A percentile compares a stretch with the other conserved stretches of the same genome.
phyloP scores from a whole-genome alignment of 257 asterid genomes.

The Echites panduratus region DNA sequence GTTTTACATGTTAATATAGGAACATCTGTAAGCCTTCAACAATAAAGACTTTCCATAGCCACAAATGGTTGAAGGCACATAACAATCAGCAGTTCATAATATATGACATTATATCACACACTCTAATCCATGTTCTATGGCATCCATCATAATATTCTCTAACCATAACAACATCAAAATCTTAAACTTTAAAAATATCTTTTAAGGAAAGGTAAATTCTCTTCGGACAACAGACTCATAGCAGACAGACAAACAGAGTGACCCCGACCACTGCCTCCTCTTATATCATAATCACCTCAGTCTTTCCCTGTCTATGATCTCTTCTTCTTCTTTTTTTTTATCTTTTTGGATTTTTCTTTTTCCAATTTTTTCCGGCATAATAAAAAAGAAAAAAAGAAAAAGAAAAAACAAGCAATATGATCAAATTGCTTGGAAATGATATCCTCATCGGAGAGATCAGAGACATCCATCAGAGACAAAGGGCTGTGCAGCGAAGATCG shows the following conservation, averaged over 20 bases:
- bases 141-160: constrained; percentile 16
- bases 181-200: constrained; percentile 12
- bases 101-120: constrained; percentile 18
- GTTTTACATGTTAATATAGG: constrained; percentile 18
- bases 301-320: constrained; percentile 12
- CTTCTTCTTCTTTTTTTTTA: not conserved
- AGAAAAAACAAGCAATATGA: constrained; percentile 21
- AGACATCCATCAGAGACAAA: constrained; percentile 35
- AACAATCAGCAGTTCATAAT: constrained; percentile 16
- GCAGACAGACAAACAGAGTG: constrained; percentile 14
- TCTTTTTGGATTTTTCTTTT: not conserved
- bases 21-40: constrained; percentile 9
- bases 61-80: constrained; percentile 16
- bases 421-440: constrained; percentile 17
- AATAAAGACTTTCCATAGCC: constrained; percentile 10
- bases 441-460: constrained; percentile 15
- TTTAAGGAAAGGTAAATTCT: constrained; percentile 14
- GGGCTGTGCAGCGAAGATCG: constrained; percentile 37
- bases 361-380: not conserved
- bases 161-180: constrained; percentile 15
- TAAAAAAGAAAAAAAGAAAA: not conserved
- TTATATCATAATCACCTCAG: constrained; percentile 10
- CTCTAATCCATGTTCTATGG: constrained; percentile 14
- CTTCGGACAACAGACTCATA: constrained; percentile 17
- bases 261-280: constrained; percentile 8